A percentile compares a stretch with the other conserved stretches of the same genome.
These are phyloP conservation scores for Boletus mariae DNA, from an alignment of 1,284 basidiomycete species.

Conservation along the genomic window DNA sequence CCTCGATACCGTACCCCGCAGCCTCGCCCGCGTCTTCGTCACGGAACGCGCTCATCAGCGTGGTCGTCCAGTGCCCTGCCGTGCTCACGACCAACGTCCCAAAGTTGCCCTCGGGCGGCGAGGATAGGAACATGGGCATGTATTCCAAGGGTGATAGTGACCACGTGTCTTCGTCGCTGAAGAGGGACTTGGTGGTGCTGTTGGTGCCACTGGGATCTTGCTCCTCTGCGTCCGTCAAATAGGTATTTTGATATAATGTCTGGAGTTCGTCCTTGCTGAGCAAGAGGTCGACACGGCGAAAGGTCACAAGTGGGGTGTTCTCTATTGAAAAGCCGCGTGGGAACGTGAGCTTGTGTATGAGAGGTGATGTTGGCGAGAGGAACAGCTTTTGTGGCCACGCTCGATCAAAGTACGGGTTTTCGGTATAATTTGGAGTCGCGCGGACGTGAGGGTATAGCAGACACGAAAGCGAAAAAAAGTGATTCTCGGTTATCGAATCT, in stretches of 20 bases:
- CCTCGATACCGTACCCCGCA: constrained; percentile 46
- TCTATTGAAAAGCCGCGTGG: constrained; percentile 53
- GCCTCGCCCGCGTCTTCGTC: constrained; percentile 35
- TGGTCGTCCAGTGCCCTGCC: constrained; percentile 65
- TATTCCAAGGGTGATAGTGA: constrained; percentile 50
- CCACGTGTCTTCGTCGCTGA: constrained; percentile 55
- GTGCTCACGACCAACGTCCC: constrained; percentile 59
- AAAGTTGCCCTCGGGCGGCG: constrained; percentile 49
- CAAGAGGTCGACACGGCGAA: constrained; percentile 60
- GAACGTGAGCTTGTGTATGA: constrained; percentile 35
- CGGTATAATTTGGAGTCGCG: constrained; percentile 57
- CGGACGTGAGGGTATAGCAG: constrained; percentile 60
- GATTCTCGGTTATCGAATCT: constrained; percentile 68
- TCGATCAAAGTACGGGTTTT: constrained; percentile 52
- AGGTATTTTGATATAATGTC: constrained; percentile 38
- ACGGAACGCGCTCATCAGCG: constrained; percentile 46
- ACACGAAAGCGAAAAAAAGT: constrained; percentile 69
- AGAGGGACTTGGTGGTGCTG: constrained; percentile 36
- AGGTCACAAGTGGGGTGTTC: constrained; percentile 57
- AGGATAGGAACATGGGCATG: constrained; percentile 45
- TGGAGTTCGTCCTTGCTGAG: constrained; percentile 48
- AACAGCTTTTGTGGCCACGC: constrained; percentile 62
- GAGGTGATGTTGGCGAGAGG: constrained; percentile 48
- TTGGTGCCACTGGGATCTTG: constrained; percentile 14
- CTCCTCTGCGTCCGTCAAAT: constrained; percentile 8